Evolutionary conservation across 2,329 filamentous ascomycete species (phyloP).

Genomic region (Claviceps maximensis): DNA sequence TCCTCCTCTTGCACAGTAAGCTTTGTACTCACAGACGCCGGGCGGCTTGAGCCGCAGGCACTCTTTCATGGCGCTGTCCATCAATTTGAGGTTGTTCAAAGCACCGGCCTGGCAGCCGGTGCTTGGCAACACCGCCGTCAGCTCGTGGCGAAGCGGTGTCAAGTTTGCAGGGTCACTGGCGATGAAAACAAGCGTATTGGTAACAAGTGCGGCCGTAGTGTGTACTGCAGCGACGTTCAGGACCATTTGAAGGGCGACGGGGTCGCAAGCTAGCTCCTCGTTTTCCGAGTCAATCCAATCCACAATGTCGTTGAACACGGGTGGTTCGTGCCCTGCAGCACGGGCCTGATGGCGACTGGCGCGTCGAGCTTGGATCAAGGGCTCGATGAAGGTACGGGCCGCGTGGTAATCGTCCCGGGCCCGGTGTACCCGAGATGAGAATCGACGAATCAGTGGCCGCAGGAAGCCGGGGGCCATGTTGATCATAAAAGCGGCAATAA

Average conservation of each 20-base stretch:
- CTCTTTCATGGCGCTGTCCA: conserved; percentile 7
- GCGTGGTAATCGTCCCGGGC: conserved; percentile 5
- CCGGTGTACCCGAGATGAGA: conserved; percentile 3
- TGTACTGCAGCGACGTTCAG: conserved; percentile 7
- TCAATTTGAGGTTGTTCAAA: conserved; percentile 6
- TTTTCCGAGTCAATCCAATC: conserved; percentile 8
- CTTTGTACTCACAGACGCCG: conserved; percentile 5
- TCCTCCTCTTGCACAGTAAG: not conserved
- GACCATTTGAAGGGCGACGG: conserved; percentile 8
- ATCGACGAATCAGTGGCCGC: conserved; percentile 5
- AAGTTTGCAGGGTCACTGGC: conserved; percentile 3
- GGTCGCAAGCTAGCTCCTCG: conserved; percentile 6
- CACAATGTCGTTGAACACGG: conserved; percentile 6
- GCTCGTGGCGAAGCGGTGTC: conserved; percentile 3
- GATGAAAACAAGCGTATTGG: conserved; percentile 6
- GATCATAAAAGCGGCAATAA: conserved; percentile 7
- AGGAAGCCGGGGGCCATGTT: conserved; percentile 6
- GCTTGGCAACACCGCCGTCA: conserved; percentile 1
- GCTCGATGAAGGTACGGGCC: conserved; percentile 6
- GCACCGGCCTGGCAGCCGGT: conserved; percentile 5
- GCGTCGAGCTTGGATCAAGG: conserved; percentile 5
- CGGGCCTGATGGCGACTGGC: conserved; percentile 1
- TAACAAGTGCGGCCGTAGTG: conserved; percentile 5
- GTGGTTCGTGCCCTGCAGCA: not conserved
- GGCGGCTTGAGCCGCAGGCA: conserved; percentile 6